phyloP scores from a whole-genome alignment of 2,329 filamentous ascomycete genomes.

The Exophiala bonariae region DNA sequence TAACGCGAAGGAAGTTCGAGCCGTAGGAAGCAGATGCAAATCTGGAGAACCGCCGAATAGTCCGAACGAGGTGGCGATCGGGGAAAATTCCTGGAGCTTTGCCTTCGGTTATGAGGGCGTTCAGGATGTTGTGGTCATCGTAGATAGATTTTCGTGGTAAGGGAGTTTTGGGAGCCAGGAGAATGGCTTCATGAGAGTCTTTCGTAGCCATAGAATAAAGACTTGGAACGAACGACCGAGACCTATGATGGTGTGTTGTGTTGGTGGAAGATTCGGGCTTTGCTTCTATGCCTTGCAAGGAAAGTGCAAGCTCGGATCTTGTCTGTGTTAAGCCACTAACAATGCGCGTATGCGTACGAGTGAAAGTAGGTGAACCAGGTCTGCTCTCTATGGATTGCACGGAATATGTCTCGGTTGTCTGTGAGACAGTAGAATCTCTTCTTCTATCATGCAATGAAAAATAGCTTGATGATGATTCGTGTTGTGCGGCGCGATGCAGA shows the following conservation, averaged over 20 bases:
- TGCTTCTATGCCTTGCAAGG: constrained; percentile 33
- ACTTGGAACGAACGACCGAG: constrained; percentile 44
- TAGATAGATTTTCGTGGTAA: constrained; percentile 45
- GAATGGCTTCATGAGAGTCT: constrained; percentile 43
- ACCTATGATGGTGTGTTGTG: constrained; percentile 32
- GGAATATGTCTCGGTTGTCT: constrained; percentile 43
- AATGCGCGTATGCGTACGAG: constrained; percentile 42
- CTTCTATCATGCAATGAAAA: constrained; percentile 40
- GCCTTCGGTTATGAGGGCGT: constrained; percentile 44
- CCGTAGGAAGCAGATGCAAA: constrained; percentile 51
- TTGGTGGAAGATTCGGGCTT: constrained; percentile 25
- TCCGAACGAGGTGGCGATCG: constrained; percentile 45
- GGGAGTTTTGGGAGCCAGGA: constrained; percentile 38
- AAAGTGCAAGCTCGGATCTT: constrained; percentile 42
- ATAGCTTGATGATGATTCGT: constrained; percentile 28
- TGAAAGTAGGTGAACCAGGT: constrained; percentile 39
- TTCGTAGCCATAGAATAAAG: constrained; percentile 47
- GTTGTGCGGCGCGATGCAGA: constrained; percentile 11
- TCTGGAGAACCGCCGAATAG: constrained; percentile 46
- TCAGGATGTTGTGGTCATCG: constrained; percentile 45
- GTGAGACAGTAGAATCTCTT: constrained; percentile 41
- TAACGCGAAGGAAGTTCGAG: constrained; percentile 46
- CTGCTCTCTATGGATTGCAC: constrained; percentile 35
- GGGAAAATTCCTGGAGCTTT: constrained; percentile 47
- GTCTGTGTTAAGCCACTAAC: constrained; percentile 44